A percentile compares a stretch with the other conserved stretches of the same genome.
Conservation (phyloP, 495 filamentous ascomycete genomes). For the Hamigera avellanea region DNA sequence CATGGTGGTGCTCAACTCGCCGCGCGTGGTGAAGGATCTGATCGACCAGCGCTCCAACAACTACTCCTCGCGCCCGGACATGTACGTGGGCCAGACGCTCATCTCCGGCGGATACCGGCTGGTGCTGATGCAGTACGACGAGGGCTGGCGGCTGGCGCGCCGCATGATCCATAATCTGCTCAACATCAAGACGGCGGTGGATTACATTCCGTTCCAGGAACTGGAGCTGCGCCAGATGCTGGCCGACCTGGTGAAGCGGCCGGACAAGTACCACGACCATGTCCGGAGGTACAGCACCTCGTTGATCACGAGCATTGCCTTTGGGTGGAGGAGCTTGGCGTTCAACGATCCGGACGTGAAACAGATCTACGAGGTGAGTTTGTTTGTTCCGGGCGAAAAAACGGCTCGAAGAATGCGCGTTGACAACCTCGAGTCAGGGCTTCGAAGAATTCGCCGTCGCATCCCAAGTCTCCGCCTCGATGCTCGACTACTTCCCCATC, state of each 20-base stretch:
- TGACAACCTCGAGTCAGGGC: too few species aligned
- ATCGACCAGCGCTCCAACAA: slow-evolving; percentile 45
- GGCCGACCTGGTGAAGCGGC: slow-evolving; percentile 14
- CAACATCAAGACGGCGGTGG: slow-evolving; percentile 21
- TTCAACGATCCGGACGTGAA: not conserved
- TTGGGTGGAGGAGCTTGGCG: not conserved
- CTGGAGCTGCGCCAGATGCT: slow-evolving; percentile 23
- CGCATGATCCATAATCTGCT: slow-evolving; percentile 24
- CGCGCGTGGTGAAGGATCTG: slow-evolving; percentile 44
- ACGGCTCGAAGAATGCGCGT: too few species aligned
- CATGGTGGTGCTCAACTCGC: slow-evolving; percentile 49
- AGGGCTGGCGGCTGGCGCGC: slow-evolving; percentile 23
- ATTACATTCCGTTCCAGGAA: slow-evolving; percentile 30
- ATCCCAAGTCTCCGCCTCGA: too few species aligned
- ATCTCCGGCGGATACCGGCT: slow-evolving; percentile 19
- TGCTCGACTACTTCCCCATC: too few species aligned
- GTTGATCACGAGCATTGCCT: not conserved
- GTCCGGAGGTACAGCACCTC: not conserved
- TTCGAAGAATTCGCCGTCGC: too few species aligned
- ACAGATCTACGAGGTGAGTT: too few species aligned
- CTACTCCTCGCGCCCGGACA: slow-evolving; percentile 52
- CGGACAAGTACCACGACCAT: slow-evolving; percentile 27
- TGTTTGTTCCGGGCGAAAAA: too few species aligned
- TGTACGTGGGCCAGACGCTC: slow-evolving; percentile 26
- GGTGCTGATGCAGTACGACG: slow-evolving; percentile 22